Evolutionary conservation across 345 rosid species (phyloP).

Genomic region (Kernera saxatilis): DNA sequence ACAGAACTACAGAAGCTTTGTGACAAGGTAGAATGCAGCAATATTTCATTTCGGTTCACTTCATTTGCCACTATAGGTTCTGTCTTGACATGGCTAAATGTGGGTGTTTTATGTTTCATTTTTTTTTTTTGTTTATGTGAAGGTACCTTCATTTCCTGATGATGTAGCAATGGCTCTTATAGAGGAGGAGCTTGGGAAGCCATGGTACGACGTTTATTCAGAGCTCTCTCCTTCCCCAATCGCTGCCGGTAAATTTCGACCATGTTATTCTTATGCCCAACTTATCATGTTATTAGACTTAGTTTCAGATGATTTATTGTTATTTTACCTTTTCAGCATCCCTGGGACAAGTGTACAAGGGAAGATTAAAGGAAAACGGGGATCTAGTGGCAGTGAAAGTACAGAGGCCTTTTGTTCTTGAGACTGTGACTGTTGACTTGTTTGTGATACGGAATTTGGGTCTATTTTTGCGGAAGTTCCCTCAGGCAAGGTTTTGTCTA

Average conservation of each 20-base stretch:
- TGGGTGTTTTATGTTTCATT: constrained; percentile 3
- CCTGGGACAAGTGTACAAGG: constrained; percentile 94
- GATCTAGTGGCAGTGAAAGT: constrained; percentile 95
- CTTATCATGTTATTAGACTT: background rate
- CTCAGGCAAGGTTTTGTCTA: constrained; percentile 59
- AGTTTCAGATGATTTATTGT: background rate
- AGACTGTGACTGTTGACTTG: constrained; percentile 92
- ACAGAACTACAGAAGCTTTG: constrained; percentile 94
- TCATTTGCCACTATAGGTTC: background rate
- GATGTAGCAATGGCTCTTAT: constrained; percentile 95
- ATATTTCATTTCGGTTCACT: background rate
- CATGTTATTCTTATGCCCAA: background rate
- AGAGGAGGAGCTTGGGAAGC: constrained; percentile 91
- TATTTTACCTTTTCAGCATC: constrained; percentile 59
- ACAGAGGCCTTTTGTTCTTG: constrained; percentile 95
- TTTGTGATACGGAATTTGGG: constrained; percentile 81
- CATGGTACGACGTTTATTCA: constrained; percentile 79
- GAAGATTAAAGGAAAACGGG: constrained; percentile 80
- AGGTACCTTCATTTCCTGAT: constrained; percentile 99
- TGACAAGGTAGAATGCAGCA: constrained; percentile 61
- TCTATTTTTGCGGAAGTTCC: constrained; percentile 75
- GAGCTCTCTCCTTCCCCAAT: constrained; percentile 93
- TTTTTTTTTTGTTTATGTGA: constrained; percentile 37
- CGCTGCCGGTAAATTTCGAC: constrained; percentile 67
- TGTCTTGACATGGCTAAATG: background rate